phyloP scores from a whole-genome alignment of 2,329 filamentous ascomycete species.

The Graphilbum sp. region DNA sequence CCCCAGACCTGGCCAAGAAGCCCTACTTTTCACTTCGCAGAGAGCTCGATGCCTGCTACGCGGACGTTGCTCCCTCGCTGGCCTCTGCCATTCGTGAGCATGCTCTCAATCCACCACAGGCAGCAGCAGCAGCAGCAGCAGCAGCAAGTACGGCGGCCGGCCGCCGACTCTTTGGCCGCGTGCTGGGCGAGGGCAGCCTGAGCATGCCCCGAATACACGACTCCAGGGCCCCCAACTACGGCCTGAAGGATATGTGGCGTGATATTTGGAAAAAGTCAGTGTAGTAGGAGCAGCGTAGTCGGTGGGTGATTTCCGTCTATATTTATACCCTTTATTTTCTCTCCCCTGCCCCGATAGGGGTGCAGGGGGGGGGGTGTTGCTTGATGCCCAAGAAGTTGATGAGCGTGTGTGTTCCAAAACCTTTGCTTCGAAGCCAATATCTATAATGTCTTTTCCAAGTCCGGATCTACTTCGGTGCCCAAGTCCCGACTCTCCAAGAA shows the following conservation, averaged over 20 bases:
- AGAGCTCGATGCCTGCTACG: conserved; percentile 67
- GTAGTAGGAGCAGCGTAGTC: too few relatives aligned
- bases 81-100: conserved; percentile 56
- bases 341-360: too few relatives aligned
- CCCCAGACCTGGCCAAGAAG: conserved; percentile 81
- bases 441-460: too few relatives aligned
- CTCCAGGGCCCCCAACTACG: conserved; percentile 60
- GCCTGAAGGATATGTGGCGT: conserved; percentile 76
- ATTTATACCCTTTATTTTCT: too few relatives aligned
- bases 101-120: conserved; percentile 27
- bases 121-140: conserved; percentile 22
- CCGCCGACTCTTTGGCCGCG: conserved; percentile 42
- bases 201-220: conserved; percentile 46
- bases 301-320: too few relatives aligned
- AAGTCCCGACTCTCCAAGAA: conserved; percentile 74
- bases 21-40: conserved; percentile 75
- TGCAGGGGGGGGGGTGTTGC: too few relatives aligned
- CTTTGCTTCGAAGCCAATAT: too few relatives aligned
- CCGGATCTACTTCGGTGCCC: conserved; percentile 61
- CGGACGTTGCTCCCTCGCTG: conserved; percentile 67
- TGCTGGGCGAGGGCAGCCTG: conserved; percentile 29
- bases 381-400: too few relatives aligned
- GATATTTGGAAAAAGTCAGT: conserved; percentile 48
- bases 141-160: conserved; percentile 23
- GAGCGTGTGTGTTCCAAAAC: too few relatives aligned